These are phyloP conservation scores for Colletotrichum spinosum DNA, from an alignment of 2,329 filamentous ascomycete species.

Conservation along the genomic window DNA sequence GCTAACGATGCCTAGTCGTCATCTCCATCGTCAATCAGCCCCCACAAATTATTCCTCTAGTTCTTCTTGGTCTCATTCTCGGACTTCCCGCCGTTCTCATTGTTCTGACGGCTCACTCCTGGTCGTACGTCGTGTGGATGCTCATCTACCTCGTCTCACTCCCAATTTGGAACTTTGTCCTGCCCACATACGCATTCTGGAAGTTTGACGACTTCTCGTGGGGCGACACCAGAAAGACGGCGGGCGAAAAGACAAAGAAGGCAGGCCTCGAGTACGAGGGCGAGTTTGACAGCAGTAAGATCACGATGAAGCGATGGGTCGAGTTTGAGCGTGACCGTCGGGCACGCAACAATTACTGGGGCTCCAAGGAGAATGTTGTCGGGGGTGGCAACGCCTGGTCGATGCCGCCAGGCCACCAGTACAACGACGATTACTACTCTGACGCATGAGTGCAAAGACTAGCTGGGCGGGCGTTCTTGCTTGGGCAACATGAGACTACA, in stretches of 20 bases:
- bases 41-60: constrained; percentile 88
- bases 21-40: constrained; percentile 83
- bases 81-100: constrained; percentile 94
- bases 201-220: constrained; percentile 99
- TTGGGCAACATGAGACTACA: constrained; percentile 30
- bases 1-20: constrained; percentile 68
- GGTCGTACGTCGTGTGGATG: constrained; percentile 97
- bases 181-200: constrained; percentile 96
- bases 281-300: constrained; percentile 98
- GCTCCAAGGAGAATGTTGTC: constrained; percentile 63
- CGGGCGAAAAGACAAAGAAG: constrained; percentile 89
- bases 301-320: constrained; percentile 98
- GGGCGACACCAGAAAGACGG: constrained; percentile 97
- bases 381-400: constrained; percentile 57
- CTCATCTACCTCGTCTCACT: constrained; percentile 92
- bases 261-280: constrained; percentile 89
- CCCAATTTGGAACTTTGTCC: constrained; percentile 96
- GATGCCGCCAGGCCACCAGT: constrained; percentile 55
- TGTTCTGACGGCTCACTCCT: constrained; percentile 90
- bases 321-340: constrained; percentile 86
- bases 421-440: constrained; percentile 68
- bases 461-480: constrained; percentile 31
- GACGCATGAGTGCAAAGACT: constrained; percentile 54
- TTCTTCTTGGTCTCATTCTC: constrained; percentile 89
- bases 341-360: constrained; percentile 62